Evolutionary conservation across 2,329 filamentous ascomycete genomes (phyloP), one percentile per base, ranked within the genome.

Genomic region (Trichoderma sp.): DNA sequence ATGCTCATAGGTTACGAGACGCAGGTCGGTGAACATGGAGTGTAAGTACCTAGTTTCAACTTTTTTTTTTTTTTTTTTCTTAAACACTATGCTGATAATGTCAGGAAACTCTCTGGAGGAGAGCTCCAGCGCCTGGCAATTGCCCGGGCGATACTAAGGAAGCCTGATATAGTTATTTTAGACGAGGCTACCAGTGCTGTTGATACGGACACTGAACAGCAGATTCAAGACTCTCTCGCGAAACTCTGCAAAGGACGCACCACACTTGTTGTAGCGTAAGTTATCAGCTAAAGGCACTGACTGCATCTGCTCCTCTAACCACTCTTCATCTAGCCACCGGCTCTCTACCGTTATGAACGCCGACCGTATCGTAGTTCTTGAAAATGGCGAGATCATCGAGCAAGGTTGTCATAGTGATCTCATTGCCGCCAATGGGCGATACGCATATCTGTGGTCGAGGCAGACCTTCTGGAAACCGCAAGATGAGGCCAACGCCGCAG

Each of bases 121-220:
- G 89, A 91, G 75, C 78, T 90, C 6, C 89, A 91, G 73, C 85
- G 89, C 58, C 84, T 91, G 32, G 89, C 89, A 5, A 91, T 91
- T 75, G 89, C 89, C 8, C 87, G 91, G 30, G 90, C 91, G 1
- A 85, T 95, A 59, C 81, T 94, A 72, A 92, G 92, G 78, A 85
- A 87, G 69, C 91, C 92, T 0, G 89, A 92, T 68, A 89, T 94
- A 70, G 87, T 95, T 11, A 84, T 95, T 49, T 84, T 95, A 0
- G 92, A 95, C 72, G 92, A 94, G 77, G 90, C 92, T 1, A 94
- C 93, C 4, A 93, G 90, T 46, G 89, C 91, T 7, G 89, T 95
- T 69, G 89, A 93, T 70, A 90, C 89, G 0, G 87, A 89, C 39
- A 91, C 88, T 1, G 89, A 91, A 76, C 86, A 88, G 67, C 86